Percentiles rank a stretch among this genome's conserved stretches.
Evolutionary conservation across 371 early-diverging fungal species (phyloP).

Genomic region (Actinomortierella ambigua): DNA sequence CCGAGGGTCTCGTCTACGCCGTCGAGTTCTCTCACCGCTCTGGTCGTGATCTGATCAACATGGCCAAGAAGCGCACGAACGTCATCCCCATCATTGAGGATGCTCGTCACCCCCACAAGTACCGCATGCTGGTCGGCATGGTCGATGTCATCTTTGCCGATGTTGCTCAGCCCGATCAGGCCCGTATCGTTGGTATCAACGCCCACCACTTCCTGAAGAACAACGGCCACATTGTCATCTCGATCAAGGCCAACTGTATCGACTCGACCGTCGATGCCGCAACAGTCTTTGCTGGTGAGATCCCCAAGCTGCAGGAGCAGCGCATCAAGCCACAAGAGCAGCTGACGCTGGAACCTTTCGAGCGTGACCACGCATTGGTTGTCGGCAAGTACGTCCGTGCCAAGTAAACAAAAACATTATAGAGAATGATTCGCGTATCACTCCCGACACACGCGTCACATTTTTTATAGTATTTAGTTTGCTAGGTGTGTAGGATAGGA

Average conservation of each 20-base stretch:
- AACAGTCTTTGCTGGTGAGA: conserved; percentile 99
- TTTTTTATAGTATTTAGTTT: no score
- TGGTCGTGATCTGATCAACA: conserved; percentile 99
- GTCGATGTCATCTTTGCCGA: conserved; percentile 99
- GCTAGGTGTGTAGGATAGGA: no score
- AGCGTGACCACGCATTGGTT: conserved; percentile 99
- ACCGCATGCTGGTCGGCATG: conserved; percentile 99
- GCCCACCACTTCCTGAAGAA: conserved; percentile 99
- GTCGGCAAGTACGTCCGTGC: conserved; percentile 88
- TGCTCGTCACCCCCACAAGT: conserved; percentile 99
- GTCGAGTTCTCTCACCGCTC: conserved; percentile 99
- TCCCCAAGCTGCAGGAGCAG: conserved; percentile 98
- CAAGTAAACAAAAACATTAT: conserved; percentile 50
- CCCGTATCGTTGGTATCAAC: conserved; percentile 99
- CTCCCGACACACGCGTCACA: no score
- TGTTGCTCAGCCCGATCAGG: conserved; percentile 99
- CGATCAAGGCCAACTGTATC: conserved; percentile 99
- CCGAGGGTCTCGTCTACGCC: conserved; percentile 98
- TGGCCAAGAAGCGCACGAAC: conserved; percentile 99
- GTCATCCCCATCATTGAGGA: conserved; percentile 99
- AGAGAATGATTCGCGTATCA: no score
- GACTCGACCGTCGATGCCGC: conserved; percentile 99
- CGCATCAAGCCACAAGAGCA: conserved; percentile 99
- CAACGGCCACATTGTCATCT: conserved; percentile 98
- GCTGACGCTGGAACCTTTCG: conserved; percentile 99